phyloP scores from a whole-genome alignment of 805 yeast genomes.

The Candida coquimbonensis region DNA sequence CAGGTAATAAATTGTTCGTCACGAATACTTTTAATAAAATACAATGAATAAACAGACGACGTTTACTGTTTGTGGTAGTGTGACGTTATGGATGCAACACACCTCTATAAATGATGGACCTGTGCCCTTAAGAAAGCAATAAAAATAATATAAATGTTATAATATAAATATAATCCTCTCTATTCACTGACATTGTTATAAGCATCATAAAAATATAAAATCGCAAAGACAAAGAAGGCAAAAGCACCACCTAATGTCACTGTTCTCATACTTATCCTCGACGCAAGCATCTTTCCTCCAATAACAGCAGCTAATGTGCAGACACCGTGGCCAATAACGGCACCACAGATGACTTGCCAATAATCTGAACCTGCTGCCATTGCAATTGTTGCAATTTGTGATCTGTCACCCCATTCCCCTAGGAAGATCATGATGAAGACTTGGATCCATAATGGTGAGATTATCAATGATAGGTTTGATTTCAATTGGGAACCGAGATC shows the following conservation, averaged over 20 bases:
- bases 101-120: neutral
- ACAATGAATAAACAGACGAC: no score
- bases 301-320: constrained; percentile 89
- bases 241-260: constrained; percentile 88
- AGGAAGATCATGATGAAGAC: constrained; percentile 92
- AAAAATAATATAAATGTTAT: no score
- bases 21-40: no score
- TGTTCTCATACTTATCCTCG: constrained; percentile 82
- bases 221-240: constrained; percentile 78
- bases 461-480: constrained; percentile 26
- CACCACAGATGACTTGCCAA: constrained; percentile 84
- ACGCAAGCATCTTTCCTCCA: constrained; percentile 88
- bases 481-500: constrained; percentile 3
- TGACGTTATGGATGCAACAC: no score
- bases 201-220: constrained; percentile 74
- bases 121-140: neutral
- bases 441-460: constrained; percentile 90
- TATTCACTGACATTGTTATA: constrained; percentile 15
- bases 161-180: neutral
- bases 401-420: constrained; percentile 99
- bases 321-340: constrained; percentile 78
- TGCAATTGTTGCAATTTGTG: constrained; percentile 96
- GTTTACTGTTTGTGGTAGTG: no score
- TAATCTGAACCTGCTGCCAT: constrained; percentile 97
- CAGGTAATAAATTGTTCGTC: no score